phyloP scores from a whole-genome alignment of 805 yeast genomes.

The Candida ficus region DNA sequence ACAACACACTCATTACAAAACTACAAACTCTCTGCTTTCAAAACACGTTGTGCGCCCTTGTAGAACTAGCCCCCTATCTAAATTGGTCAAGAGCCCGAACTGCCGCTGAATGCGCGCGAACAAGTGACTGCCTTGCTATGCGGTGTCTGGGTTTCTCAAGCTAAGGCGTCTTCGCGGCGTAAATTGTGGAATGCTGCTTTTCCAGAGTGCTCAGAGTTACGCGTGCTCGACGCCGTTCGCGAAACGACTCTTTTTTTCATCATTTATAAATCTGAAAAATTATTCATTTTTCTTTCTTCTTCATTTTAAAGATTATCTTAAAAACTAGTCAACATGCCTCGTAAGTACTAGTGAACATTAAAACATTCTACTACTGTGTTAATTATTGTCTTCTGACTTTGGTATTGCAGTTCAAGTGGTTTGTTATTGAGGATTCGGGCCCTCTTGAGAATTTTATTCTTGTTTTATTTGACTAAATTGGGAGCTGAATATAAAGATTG shows the following conservation, averaged over 20 bases:
- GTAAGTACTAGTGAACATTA: constrained; percentile 16
- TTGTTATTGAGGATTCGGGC: constrained; percentile 52
- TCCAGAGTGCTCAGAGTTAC: background rate
- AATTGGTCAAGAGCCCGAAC: background rate
- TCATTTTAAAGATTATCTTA: constrained; percentile 1
- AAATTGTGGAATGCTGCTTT: background rate
- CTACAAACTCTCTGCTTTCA: too few species aligned
- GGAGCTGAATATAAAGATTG: constrained; percentile 27
- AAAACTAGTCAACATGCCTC: constrained; percentile 26
- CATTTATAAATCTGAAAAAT: background rate
- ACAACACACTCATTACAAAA: too few species aligned
- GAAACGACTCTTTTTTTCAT: background rate
- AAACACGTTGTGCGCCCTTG: background rate
- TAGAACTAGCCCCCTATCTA: background rate
- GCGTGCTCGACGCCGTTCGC: background rate
- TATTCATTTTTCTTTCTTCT: background rate
- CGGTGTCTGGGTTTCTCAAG: constrained; percentile 1
- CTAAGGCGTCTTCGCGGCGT: background rate
- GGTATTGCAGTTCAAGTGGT: background rate
- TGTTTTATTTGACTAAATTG: constrained; percentile 6
- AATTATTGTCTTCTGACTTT: too few species aligned
- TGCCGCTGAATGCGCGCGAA: background rate
- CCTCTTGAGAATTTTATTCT: constrained; percentile 38
- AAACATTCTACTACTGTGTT: background rate
- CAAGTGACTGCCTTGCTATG: background rate